phyloP scores from a whole-genome alignment of 2,329 filamentous ascomycete genomes.

The Gliomastix tumulicola region DNA sequence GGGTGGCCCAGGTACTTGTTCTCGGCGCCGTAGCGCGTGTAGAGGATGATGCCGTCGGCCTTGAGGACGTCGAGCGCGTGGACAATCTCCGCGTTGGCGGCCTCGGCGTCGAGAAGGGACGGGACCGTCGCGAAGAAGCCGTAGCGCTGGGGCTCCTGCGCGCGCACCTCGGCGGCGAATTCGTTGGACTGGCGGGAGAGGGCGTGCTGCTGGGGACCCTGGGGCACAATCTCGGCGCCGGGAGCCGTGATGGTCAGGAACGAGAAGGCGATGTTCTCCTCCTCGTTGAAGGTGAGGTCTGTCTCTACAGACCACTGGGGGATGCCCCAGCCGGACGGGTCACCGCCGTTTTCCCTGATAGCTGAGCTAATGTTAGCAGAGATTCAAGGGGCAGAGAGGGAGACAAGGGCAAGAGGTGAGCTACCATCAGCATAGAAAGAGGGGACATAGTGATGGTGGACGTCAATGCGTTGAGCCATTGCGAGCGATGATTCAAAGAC shows the following conservation, averaged over 20 bases:
- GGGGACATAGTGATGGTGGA: too few species aligned
- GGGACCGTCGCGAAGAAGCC: slow-evolving; percentile 33
- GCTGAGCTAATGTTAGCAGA: too few species aligned
- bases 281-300: slow-evolving; percentile 41
- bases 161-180: slow-evolving; percentile 16
- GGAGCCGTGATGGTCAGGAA: slow-evolving; percentile 49
- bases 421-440: too few species aligned
- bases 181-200: slow-evolving; percentile 18
- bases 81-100: slow-evolving; percentile 23
- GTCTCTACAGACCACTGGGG: not conserved
- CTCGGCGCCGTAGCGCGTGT: slow-evolving; percentile 37
- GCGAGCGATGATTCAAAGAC: too few species aligned
- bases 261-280: slow-evolving; percentile 38
- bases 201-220: slow-evolving; percentile 11
- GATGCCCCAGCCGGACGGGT: too few species aligned
- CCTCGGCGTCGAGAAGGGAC: slow-evolving; percentile 19
- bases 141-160: slow-evolving; percentile 19
- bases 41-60: slow-evolving; percentile 37
- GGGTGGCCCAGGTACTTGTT: slow-evolving; percentile 35
- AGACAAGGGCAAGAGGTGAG: too few species aligned
- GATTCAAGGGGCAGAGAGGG: too few species aligned
- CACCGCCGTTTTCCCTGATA: too few species aligned
- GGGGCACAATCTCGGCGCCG: slow-evolving; percentile 33
- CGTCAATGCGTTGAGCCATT: too few species aligned
- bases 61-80: slow-evolving; percentile 27